Conservation (phyloP, 139 green algal genomes). For the Coccomyxa sp. region DNA sequence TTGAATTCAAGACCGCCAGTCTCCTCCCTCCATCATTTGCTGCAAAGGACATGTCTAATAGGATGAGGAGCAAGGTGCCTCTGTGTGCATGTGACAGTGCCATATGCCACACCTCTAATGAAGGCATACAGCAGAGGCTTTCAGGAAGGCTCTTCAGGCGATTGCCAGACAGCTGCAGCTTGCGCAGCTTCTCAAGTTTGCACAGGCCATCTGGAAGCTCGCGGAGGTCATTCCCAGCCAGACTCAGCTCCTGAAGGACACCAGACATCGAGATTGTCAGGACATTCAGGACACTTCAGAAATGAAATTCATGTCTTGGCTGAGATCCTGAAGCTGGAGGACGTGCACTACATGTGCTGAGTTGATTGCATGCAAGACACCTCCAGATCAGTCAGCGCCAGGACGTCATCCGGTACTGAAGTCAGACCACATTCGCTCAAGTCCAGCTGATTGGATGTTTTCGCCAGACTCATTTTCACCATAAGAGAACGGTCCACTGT, state of each 20-base stretch:
- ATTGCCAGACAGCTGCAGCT: constrained; percentile 73
- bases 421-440: constrained; percentile 56
- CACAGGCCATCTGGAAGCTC: constrained; percentile 41
- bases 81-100: neutral
- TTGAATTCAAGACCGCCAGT: neutral
- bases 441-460: constrained; percentile 54
- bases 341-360: neutral
- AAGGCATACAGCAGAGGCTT: constrained; percentile 35
- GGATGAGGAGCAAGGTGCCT: neutral
- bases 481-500: neutral
- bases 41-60: neutral
- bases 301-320: neutral
- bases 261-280: neutral
- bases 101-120: constrained; percentile 31
- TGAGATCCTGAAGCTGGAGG: neutral
- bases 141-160: constrained; percentile 40
- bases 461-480: constrained; percentile 36
- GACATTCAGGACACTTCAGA: neutral
- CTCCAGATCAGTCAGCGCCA: constrained; percentile 29
- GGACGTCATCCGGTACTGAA: constrained; percentile 40
- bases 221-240: constrained; percentile 69
- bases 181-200: constrained; percentile 39
- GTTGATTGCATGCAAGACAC: neutral
- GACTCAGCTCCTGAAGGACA: constrained; percentile 54
- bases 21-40: neutral